A percentile compares a stretch with the other conserved stretches of the same genome.
Conservation (phyloP, 306 rosid species). For the Corylus heterophylla region DNA sequence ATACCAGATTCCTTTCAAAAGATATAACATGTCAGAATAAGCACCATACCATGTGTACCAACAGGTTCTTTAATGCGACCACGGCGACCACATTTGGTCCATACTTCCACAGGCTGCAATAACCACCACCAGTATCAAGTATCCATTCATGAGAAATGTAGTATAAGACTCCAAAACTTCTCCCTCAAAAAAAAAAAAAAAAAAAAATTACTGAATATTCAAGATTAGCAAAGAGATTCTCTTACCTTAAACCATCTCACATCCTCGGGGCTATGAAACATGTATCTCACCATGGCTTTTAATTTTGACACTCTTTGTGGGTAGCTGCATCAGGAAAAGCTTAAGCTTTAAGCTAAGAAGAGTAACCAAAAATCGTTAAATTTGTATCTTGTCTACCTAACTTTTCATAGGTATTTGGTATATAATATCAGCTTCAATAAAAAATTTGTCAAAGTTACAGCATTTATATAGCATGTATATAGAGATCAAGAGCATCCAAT, state of each 20-base stretch:
- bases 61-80: constrained; percentile 95
- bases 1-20: constrained; percentile 5
- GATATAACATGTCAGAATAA: not conserved
- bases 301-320: constrained; percentile 94
- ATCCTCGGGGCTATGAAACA: constrained; percentile 96
- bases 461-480: not conserved
- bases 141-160: constrained; percentile 12
- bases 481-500: not conserved
- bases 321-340: constrained; percentile 64
- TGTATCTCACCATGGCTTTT: constrained; percentile 76
- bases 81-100: constrained; percentile 81
- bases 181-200: constrained; percentile 1
- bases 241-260: constrained; percentile 94
- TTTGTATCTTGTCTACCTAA: not conserved
- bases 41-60: constrained; percentile 90
- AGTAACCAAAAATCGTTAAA: not conserved
- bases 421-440: not conserved
- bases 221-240: constrained; percentile 8
- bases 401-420: no score
- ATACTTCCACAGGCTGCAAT: constrained; percentile 93
- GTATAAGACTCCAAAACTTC: not conserved
- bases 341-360: not conserved
- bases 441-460: not conserved
- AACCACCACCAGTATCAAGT: constrained; percentile 31
- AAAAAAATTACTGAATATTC: not conserved